Evolutionary conservation across 805 yeast species (phyloP).

Genomic region (Metschnikowia drakensbergensis): DNA sequence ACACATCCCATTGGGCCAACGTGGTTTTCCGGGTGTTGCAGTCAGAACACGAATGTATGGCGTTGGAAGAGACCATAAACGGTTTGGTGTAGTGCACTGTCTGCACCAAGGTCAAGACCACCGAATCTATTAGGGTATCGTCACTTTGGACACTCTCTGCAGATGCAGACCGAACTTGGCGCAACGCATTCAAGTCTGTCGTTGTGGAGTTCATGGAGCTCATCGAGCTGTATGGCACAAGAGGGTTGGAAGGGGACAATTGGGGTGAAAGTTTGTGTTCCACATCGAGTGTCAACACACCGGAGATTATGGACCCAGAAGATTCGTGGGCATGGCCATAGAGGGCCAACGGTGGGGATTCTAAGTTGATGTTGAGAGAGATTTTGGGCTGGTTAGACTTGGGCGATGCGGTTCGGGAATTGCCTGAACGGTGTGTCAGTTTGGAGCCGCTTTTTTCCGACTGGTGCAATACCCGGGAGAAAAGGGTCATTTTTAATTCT

Average conservation of each 20-base stretch:
- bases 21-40: constrained; percentile 56
- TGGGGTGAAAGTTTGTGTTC: background rate
- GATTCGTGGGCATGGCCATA: constrained; percentile 78
- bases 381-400: constrained; percentile 25
- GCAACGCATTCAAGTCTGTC: background rate
- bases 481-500: constrained; percentile 12
- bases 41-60: constrained; percentile 50
- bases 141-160: background rate
- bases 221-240: constrained; percentile 6
- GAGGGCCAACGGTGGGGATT: constrained; percentile 86
- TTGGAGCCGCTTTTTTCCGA: constrained; percentile 14
- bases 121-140: constrained; percentile 40
- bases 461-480: constrained; percentile 22
- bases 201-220: background rate
- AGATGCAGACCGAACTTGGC: constrained; percentile 3
- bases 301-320: constrained; percentile 82
- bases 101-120: constrained; percentile 69
- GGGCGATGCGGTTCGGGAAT: background rate
- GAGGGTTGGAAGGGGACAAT: background rate
- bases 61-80: constrained; percentile 49
- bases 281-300: constrained; percentile 56
- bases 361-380: constrained; percentile 59
- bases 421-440: background rate
- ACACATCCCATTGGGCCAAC: constrained; percentile 85
- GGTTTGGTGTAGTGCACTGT: constrained; percentile 64